These are phyloP conservation scores for Phtheirospermum japonicum DNA, from an alignment of 257 asterid genomes.

Conservation along the genomic window DNA sequence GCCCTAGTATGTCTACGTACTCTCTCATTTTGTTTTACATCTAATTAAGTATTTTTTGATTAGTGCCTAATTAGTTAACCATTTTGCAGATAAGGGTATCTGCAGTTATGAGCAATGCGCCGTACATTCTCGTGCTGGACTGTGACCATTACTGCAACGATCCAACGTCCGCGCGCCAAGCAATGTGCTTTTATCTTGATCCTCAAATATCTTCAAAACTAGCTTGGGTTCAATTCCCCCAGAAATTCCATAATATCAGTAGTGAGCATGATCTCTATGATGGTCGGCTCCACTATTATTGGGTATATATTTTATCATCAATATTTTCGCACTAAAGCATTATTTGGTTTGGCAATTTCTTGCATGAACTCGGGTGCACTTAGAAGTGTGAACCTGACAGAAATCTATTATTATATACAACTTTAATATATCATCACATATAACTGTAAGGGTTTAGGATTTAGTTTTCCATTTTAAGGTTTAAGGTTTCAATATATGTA, in stretches of 20 bases:
- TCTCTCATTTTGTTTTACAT: not conserved
- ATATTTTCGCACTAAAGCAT: too few relatives aligned
- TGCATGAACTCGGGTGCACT: too few relatives aligned
- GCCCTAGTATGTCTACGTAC: constrained; percentile 44
- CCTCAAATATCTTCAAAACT: constrained; percentile 35
- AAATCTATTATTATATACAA: too few relatives aligned
- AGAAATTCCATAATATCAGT: constrained; percentile 46
- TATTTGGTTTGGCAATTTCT: too few relatives aligned
- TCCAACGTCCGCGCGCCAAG: constrained; percentile 48
- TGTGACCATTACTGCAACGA: constrained; percentile 51
- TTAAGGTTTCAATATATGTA: too few relatives aligned
- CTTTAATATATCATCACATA: too few relatives aligned
- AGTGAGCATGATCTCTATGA: constrained; percentile 49
- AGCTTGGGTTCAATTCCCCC: constrained; percentile 66
- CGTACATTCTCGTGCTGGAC: constrained; percentile 46
- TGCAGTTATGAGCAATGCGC: constrained; percentile 55
- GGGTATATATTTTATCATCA: constrained; percentile 19
- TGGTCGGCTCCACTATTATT: constrained; percentile 26
- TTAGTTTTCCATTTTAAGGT: too few relatives aligned
- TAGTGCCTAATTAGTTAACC: not conserved
- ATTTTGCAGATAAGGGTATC: constrained; percentile 57
- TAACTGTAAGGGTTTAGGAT: too few relatives aligned
- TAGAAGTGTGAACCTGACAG: too few relatives aligned
- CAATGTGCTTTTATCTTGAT: constrained; percentile 50
- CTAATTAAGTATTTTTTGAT: not conserved